Base-by-base conservation (phyloP, 2,329 filamentous ascomycete genomes). In the Emergomyces pasteurianus region DNA sequence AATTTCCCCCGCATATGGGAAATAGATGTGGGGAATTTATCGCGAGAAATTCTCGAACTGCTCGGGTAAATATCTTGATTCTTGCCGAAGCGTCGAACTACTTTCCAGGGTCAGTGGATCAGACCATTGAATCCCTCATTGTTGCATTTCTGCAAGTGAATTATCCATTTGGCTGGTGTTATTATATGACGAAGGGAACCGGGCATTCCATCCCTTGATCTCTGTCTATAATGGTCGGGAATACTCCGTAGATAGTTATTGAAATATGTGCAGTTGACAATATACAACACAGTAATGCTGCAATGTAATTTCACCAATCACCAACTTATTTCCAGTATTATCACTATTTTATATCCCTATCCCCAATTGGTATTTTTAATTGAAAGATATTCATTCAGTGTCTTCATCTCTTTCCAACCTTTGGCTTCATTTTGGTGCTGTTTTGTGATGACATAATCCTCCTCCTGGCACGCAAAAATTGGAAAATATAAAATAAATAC, bases 401-500 rank as follows among this genome's bases (percentile, higher is more conserved):
- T 16, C 18, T 34, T 52, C 5, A 21, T 26, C 3, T 34, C n/a
- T 1, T 16, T 31, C 3, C 2, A 10, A 12, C 4, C 28, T 10
- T 46, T 23, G 3, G 3, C 2, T 50, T n/a, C 16, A 28, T 5
- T 16, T 16, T 3, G 14, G 16, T 8, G 14, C 31, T 18, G 16
- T 10, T 12, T 9, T 12, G 8, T 58, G 55, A 43, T 58, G 55
- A 58, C 55, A 58, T 58, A 58, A 58, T 58, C 55, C 23, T 16
- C 38, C n/a, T 8, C 21, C 50, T 40, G 50, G 31, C 40, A 57
- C 31, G 21, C 21, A 40, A 47, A 58, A 36, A 38, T 58, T 21
- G 58, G 23, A n/a, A 8, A 31, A 58, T 14, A 60, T 36, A 38
- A 53, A 61, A 47, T 52, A 54, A 21, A 60, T 47, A 9, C 62